Percentiles rank a stretch among this genome's conserved stretches.
Evolutionary conservation across 2,329 filamentous ascomycete genomes (phyloP).

Genomic region (Fusarium torulosum): DNA sequence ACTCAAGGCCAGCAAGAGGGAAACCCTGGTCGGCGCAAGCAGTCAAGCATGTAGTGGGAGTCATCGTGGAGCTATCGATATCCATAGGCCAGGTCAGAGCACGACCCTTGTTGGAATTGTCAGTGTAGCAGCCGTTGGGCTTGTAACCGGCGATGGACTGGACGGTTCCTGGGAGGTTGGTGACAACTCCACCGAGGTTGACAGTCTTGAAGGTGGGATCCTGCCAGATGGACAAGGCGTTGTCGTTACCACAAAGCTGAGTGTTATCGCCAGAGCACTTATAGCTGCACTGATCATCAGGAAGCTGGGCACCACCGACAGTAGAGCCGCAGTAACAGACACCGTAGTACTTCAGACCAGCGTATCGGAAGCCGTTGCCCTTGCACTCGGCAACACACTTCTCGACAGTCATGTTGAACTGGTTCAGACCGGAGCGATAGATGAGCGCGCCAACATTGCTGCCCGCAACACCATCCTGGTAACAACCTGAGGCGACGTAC

Average conservation of each 20-base stretch:
- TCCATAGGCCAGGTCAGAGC: slow-evolving; percentile 60
- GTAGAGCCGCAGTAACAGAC: slow-evolving; percentile 67
- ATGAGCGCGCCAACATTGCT: slow-evolving; percentile 55
- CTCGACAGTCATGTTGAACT: slow-evolving; percentile 61
- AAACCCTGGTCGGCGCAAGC: slow-evolving; percentile 60
- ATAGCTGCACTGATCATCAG: slow-evolving; percentile 68
- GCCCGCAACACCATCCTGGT: slow-evolving; percentile 52
- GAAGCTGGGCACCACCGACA: slow-evolving; percentile 64
- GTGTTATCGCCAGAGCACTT: slow-evolving; percentile 62
- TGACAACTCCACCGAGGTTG: slow-evolving; percentile 37
- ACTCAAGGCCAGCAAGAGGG: slow-evolving; percentile 64
- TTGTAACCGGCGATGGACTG: slow-evolving; percentile 63
- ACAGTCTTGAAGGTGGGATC: slow-evolving; percentile 63
- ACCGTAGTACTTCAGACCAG: slow-evolving; percentile 65
- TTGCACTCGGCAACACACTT: slow-evolving; percentile 64
- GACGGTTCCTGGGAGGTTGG: slow-evolving; percentile 54
- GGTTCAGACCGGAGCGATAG: slow-evolving; percentile 57
- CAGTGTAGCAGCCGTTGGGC: slow-evolving; percentile 72
- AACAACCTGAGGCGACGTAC: slow-evolving; percentile 64
- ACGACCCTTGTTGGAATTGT: slow-evolving; percentile 57
- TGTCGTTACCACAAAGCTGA: slow-evolving; percentile 62
- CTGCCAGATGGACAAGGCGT: slow-evolving; percentile 61
- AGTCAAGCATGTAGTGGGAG: slow-evolving; percentile 58
- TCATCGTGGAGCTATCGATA: slow-evolving; percentile 55
- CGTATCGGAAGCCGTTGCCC: slow-evolving; percentile 64